These are phyloP conservation scores for Tetraselmis chui DNA, from an alignment of 139 green algal genomes.

Conservation along the genomic window DNA sequence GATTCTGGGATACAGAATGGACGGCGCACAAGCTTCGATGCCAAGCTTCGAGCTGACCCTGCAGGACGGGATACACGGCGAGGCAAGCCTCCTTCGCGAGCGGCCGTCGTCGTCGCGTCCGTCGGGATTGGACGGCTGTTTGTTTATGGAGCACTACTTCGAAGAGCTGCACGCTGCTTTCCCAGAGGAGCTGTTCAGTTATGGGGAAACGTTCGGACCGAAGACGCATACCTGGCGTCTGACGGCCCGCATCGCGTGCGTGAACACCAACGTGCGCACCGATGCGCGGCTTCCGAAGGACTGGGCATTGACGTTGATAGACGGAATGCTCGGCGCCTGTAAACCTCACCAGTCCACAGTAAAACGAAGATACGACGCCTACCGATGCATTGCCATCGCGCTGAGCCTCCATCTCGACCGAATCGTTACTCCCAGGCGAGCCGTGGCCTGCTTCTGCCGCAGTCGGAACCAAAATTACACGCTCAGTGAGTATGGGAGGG, in stretches of 20 bases:
- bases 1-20: too few species aligned
- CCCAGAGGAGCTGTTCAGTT: background rate
- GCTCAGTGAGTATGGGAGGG: background rate
- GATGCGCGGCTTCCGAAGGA: background rate
- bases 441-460: background rate
- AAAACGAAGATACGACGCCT: background rate
- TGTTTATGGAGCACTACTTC: background rate
- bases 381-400: background rate
- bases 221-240: background rate
- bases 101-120: too few species aligned
- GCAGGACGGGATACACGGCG: too few species aligned
- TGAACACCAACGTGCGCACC: background rate
- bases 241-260: background rate
- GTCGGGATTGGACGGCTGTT: too few species aligned
- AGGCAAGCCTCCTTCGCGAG: too few species aligned
- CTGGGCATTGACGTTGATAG: background rate
- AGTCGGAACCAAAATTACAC: background rate
- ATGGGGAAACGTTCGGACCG: background rate
- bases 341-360: background rate
- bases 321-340: background rate
- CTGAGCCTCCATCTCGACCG: background rate
- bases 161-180: background rate
- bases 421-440: background rate
- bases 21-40: too few species aligned
- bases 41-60: too few species aligned